A percentile compares a stretch with the other conserved stretches of the same genome.
Evolutionary conservation across 2,329 filamentous ascomycete genomes (phyloP).

Genomic region (Pseudocercospora musae): DNA sequence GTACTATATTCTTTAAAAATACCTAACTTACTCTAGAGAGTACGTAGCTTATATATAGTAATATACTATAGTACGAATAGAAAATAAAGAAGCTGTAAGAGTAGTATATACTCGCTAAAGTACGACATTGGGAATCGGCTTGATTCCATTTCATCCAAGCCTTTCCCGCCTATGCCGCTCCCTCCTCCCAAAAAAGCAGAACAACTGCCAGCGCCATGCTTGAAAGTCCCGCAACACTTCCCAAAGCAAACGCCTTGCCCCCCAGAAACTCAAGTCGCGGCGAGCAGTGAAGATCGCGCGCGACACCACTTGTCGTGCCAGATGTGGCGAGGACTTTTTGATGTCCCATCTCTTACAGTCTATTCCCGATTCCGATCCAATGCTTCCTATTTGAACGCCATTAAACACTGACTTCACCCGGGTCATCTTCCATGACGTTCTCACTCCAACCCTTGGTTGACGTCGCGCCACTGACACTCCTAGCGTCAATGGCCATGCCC

Average conservation of each 20-base stretch:
- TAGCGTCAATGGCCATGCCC: conserved; percentile 34
- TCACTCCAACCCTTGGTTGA: conserved; percentile 26
- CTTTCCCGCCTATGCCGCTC: neutral
- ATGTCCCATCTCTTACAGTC: conserved; percentile 5
- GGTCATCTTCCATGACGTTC: conserved; percentile 19
- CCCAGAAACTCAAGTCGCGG: neutral
- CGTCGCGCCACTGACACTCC: conserved; percentile 26
- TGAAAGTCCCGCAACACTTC: conserved; percentile 8
- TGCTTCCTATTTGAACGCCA: neutral
- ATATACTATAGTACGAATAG: neutral
- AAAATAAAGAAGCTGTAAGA: neutral
- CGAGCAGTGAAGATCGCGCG: neutral
- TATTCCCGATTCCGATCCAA: neutral
- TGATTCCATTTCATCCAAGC: neutral
- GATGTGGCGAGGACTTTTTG: neutral
- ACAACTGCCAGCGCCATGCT: conserved; percentile 20
- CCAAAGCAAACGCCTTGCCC: neutral
- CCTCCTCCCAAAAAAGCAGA: conserved; percentile 48
- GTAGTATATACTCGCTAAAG: conserved; percentile 14
- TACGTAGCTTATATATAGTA: too few species aligned
- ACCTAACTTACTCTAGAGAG: too few species aligned
- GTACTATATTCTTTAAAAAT: too few species aligned
- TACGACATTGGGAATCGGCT: neutral
- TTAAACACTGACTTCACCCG: conserved; percentile 21
- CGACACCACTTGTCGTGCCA: neutral